Evolutionary conservation across 805 yeast genomes (phyloP).

Genomic region (Pichia sporocuriosa): DNA sequence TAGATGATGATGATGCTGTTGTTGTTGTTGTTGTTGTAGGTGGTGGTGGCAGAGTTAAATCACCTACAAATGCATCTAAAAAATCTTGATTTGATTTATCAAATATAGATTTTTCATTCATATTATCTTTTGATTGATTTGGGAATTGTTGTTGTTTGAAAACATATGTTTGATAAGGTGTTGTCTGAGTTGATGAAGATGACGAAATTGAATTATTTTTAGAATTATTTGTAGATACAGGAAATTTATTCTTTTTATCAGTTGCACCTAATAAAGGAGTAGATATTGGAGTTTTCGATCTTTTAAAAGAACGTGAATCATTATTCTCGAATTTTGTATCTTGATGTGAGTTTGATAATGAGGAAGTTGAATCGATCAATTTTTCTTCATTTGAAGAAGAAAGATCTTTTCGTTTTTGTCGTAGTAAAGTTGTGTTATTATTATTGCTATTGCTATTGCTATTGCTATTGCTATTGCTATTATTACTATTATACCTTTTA

Average conservation of each 20-base stretch:
- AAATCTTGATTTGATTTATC: background rate
- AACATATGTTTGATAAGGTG: slow-evolving; percentile 7
- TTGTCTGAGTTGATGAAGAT: slow-evolving; percentile 4
- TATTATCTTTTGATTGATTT: too few relatives aligned
- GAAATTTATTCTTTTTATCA: slow-evolving; percentile 3
- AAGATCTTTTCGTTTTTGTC: slow-evolving; percentile 17
- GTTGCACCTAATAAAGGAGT: slow-evolving; percentile 35
- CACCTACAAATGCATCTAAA: slow-evolving; percentile 15
- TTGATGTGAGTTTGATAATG: too few relatives aligned
- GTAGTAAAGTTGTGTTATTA: slow-evolving; percentile 14
- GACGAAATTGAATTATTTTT: slow-evolving; percentile 15
- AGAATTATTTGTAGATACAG: background rate
- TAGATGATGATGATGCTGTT: too few relatives aligned
- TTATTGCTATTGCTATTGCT: too few relatives aligned
- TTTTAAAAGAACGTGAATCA: slow-evolving; percentile 18
- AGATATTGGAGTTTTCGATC: slow-evolving; percentile 34
- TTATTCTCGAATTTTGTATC: slow-evolving; percentile 3
- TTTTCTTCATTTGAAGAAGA: slow-evolving; percentile 11
- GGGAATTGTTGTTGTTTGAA: slow-evolving; percentile 8
- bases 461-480: too few relatives aligned
- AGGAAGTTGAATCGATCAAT: too few relatives aligned
- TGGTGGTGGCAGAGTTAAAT: slow-evolving; percentile 24
- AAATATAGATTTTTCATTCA: too few relatives aligned
- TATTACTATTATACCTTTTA: slow-evolving; percentile 25
- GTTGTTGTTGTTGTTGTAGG: background rate